Evolutionary conservation across 2,329 filamentous ascomycete species (phyloP).

Genomic region (Diaporthe aspalathi): DNA sequence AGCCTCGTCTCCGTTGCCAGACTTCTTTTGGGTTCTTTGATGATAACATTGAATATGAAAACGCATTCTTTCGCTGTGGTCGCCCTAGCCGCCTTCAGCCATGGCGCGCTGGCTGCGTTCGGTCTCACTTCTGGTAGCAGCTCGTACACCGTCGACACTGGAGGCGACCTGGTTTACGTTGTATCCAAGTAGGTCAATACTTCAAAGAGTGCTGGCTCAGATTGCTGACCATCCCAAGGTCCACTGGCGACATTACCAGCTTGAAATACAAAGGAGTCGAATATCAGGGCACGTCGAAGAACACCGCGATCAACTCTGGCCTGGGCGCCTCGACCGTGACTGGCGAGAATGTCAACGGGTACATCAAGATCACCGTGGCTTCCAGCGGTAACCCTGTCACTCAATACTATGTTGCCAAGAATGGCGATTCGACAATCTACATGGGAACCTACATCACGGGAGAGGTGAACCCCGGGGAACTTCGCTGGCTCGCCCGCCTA

Average conservation of each 20-base stretch:
- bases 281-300: constrained; percentile 64
- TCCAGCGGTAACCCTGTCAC: constrained; percentile 67
- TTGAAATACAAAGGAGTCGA: constrained; percentile 70
- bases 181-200: not conserved
- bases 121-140: constrained; percentile 54
- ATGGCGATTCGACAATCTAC: constrained; percentile 70
- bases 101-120: constrained; percentile 52
- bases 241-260: constrained; percentile 72
- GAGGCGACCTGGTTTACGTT: constrained; percentile 55
- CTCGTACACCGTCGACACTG: constrained; percentile 61
- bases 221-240: not conserved
- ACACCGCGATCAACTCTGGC: constrained; percentile 69
- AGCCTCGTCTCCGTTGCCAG: not conserved
- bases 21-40: not conserved
- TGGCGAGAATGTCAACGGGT: constrained; percentile 49
- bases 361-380: constrained; percentile 70
- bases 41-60: not conserved
- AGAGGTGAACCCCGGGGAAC: constrained; percentile 67
- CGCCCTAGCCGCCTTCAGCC: not conserved
- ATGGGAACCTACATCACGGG: constrained; percentile 72
- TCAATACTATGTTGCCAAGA: constrained; percentile 71
- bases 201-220: not conserved
- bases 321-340: constrained; percentile 69
- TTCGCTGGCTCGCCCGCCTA: constrained; percentile 73
- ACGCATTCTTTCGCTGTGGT: not conserved